phyloP scores from a whole-genome alignment of 2,329 filamentous ascomycete genomes.

The Ophiostoma ulmi region DNA sequence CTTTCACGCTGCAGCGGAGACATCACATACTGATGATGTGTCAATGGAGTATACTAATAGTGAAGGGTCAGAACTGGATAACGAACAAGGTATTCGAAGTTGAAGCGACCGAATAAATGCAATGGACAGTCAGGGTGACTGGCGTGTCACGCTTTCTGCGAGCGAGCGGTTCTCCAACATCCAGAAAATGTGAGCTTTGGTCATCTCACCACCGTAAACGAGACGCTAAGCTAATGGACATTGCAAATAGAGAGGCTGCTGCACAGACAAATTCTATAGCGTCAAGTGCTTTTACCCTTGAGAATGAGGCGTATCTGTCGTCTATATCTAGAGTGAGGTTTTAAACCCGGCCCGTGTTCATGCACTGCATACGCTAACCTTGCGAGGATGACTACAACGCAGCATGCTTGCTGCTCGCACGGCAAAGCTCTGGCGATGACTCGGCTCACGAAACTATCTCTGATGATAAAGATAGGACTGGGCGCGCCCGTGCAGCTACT shows the following conservation, averaged over 20 bases:
- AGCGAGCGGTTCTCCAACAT: constrained; percentile 11
- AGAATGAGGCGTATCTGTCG: constrained; percentile 58
- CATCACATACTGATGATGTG: neutral
- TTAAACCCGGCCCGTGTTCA: neutral
- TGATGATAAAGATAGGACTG: neutral
- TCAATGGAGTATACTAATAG: neutral
- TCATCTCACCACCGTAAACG: too few species aligned
- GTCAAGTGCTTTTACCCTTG: constrained; percentile 56
- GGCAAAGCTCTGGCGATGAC: neutral
- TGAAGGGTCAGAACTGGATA: neutral
- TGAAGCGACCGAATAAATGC: neutral
- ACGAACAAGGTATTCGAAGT: neutral
- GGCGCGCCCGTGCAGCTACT: neutral
- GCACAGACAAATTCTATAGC: constrained; percentile 18
- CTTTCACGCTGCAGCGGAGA: neutral
- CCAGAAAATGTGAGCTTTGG: constrained; percentile 9
- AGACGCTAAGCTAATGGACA: neutral
- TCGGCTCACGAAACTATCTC: neutral
- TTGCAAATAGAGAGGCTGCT: neutral
- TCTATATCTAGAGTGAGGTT: constrained; percentile 53
- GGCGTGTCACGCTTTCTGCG: neutral
- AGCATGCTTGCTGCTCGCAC: constrained; percentile 34
- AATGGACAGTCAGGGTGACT: neutral
- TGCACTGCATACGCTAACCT: constrained; percentile 27
- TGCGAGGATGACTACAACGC: constrained; percentile 55